phyloP scores from a whole-genome alignment of 371 early-diverging fungal species.

The Mucor racemosus region DNA sequence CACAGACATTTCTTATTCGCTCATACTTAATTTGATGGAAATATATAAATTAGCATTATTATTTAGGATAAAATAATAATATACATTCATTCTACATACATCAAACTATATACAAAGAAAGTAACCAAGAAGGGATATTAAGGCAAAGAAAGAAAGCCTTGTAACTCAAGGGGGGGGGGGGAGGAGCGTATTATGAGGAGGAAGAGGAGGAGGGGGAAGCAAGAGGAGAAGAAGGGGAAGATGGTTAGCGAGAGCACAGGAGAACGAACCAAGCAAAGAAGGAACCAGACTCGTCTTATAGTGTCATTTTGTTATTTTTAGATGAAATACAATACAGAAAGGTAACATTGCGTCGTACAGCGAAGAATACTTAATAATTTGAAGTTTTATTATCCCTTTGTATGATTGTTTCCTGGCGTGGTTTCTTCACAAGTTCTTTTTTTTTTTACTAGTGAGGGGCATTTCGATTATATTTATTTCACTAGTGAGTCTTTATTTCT shows the following conservation, averaged over 20 bases:
- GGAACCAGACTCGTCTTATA: slow-evolving; percentile 2
- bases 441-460: not conserved
- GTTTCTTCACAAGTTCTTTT: not conserved
- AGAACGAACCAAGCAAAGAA: not conserved
- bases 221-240: not conserved
- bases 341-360: not conserved
- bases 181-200: too few relatives aligned
- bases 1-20: slow-evolving; percentile 5
- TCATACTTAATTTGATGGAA: slow-evolving; percentile 4
- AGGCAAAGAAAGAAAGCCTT: too few relatives aligned
- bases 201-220: too few relatives aligned
- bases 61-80: not conserved
- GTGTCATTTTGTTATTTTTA: slow-evolving; percentile 6
- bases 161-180: too few relatives aligned
- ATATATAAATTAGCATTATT: not conserved
- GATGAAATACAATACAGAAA: slow-evolving; percentile 1
- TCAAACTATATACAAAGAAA: too few relatives aligned
- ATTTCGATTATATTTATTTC: not conserved
- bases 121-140: too few relatives aligned
- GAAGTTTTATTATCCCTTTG: slow-evolving; percentile 5
- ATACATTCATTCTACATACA: too few relatives aligned
- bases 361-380: not conserved
- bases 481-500: not conserved
- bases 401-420: slow-evolving; percentile 2
- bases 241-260: not conserved